A percentile compares a stretch with the other conserved stretches of the same genome.
Evolutionary conservation across 2,329 filamentous ascomycete genomes (phyloP).

Genomic region (Pseudocercospora fijiensis): DNA sequence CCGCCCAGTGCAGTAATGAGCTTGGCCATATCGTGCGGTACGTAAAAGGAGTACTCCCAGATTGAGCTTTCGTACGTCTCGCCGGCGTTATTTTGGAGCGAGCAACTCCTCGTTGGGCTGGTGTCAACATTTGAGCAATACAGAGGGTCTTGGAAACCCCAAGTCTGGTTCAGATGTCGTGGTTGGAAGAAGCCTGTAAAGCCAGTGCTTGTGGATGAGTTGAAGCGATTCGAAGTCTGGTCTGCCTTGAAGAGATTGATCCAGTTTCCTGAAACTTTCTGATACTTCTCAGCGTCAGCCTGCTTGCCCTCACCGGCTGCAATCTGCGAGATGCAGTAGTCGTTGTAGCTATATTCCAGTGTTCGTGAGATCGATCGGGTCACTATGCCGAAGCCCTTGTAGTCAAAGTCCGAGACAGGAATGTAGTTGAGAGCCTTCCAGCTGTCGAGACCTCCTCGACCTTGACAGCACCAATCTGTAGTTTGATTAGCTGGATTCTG

Average conservation of each 20-base stretch:
- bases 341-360: constrained; percentile 53
- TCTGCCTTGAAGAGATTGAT: constrained; percentile 62
- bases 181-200: constrained; percentile 68
- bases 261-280: constrained; percentile 62
- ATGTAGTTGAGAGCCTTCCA: constrained; percentile 67
- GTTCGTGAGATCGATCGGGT: constrained; percentile 55
- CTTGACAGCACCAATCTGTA: constrained; percentile 59
- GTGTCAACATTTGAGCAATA: constrained; percentile 45
- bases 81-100: constrained; percentile 49
- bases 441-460: constrained; percentile 66
- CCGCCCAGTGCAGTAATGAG: constrained; percentile 58
- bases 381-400: constrained; percentile 48
- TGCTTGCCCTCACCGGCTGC: constrained; percentile 45
- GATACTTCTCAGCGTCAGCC: constrained; percentile 46
- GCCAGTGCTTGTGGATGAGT: constrained; percentile 49
- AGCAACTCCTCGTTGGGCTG: constrained; percentile 38
- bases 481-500: constrained; percentile 12
- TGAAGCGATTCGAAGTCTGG: constrained; percentile 54
- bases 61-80: constrained; percentile 71
- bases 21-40: constrained; percentile 59
- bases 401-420: constrained; percentile 46
- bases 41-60: constrained; percentile 69
- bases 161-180: constrained; percentile 51
- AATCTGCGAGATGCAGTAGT: constrained; percentile 44
- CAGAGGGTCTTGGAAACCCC: constrained; percentile 54